A percentile compares a stretch with the other conserved stretches of the same genome.
These are phyloP conservation scores for Ustilago xerochloae DNA, from an alignment of 1,284 basidiomycete species.

Conservation along the genomic window DNA sequence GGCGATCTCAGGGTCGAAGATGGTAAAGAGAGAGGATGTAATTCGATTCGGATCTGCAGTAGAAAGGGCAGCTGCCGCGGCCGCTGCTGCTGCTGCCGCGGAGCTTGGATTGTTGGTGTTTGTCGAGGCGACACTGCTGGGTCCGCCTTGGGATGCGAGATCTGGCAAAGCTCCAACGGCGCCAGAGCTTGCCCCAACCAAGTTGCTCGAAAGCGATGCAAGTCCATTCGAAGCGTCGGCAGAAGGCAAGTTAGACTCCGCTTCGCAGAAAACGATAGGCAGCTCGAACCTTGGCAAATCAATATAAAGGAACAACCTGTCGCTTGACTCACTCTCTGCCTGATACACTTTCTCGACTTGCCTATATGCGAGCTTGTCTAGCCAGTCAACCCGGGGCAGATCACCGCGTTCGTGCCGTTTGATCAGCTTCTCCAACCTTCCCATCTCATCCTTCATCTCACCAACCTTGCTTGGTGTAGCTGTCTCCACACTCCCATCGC, in stretches of 20 bases:
- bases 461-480: slow-evolving; percentile 75
- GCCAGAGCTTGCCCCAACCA: slow-evolving; percentile 13
- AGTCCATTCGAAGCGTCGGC: slow-evolving; percentile 20
- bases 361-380: slow-evolving; percentile 90
- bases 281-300: slow-evolving; percentile 98
- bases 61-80: slow-evolving; percentile 67
- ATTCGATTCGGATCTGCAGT: slow-evolving; percentile 64
- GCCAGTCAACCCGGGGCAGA: slow-evolving; percentile 92
- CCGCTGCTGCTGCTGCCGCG: slow-evolving; percentile 35
- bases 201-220: slow-evolving; percentile 10
- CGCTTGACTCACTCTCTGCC: slow-evolving; percentile 42
- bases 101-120: slow-evolving; percentile 22
- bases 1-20: slow-evolving; percentile 88
- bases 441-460: slow-evolving; percentile 82
- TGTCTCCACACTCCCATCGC: slow-evolving; percentile 83
- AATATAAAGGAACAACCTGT: slow-evolving; percentile 81
- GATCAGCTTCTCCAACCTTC: slow-evolving; percentile 90
- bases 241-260: slow-evolving; percentile 41
- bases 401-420: slow-evolving; percentile 96
- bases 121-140: background rate
- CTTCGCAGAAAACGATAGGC: slow-evolving; percentile 89
- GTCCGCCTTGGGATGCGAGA: slow-evolving; percentile 13
- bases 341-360: slow-evolving; percentile 81
- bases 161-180: background rate
- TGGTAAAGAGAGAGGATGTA: slow-evolving; percentile 78